Percentiles rank a stretch among this genome's conserved stretches.
Evolutionary conservation across 2,329 filamentous ascomycete genomes (phyloP).

Genomic region (Hymenoscyphus scutula): DNA sequence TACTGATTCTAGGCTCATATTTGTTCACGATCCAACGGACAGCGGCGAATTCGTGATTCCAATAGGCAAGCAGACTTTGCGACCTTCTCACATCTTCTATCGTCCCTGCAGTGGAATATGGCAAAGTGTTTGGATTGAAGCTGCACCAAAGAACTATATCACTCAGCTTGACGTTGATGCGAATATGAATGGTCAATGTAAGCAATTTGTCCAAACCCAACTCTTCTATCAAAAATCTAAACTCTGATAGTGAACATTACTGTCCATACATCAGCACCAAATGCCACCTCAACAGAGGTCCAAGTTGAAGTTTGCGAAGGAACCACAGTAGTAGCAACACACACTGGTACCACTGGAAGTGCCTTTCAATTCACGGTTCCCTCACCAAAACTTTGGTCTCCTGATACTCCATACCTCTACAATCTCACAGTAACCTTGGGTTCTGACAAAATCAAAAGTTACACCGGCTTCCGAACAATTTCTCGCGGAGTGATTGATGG

Average conservation of each 20-base stretch:
- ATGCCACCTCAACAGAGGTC: slow-evolving; percentile 31
- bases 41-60: slow-evolving; percentile 53
- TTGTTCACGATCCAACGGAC: slow-evolving; percentile 68
- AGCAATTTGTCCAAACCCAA: too few species aligned
- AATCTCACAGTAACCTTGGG: slow-evolving; percentile 56
- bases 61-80: slow-evolving; percentile 61
- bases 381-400: slow-evolving; percentile 62
- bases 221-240: too few species aligned
- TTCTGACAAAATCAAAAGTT: slow-evolving; percentile 57
- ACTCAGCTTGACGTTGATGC: slow-evolving; percentile 43
- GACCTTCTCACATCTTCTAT: slow-evolving; percentile 59
- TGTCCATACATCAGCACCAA: slow-evolving; percentile 46
- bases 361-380: slow-evolving; percentile 55
- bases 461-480: slow-evolving; percentile 68
- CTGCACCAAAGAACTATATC: slow-evolving; percentile 56
- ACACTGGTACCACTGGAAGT: slow-evolving; percentile 46
- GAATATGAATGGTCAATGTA: slow-evolving; percentile 55
- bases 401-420: slow-evolving; percentile 60
- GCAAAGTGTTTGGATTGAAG: slow-evolving; percentile 70
- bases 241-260: slow-evolving; percentile 57
- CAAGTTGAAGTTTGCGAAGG: slow-evolving; percentile 13
- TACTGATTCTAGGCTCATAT: slow-evolving; percentile 49
- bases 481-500: slow-evolving; percentile 54
- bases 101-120: slow-evolving; percentile 72
- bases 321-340: slow-evolving; percentile 29